Conservation (phyloP, 805 yeast genomes). For the Jamesozyma jinghongensis region DNA sequence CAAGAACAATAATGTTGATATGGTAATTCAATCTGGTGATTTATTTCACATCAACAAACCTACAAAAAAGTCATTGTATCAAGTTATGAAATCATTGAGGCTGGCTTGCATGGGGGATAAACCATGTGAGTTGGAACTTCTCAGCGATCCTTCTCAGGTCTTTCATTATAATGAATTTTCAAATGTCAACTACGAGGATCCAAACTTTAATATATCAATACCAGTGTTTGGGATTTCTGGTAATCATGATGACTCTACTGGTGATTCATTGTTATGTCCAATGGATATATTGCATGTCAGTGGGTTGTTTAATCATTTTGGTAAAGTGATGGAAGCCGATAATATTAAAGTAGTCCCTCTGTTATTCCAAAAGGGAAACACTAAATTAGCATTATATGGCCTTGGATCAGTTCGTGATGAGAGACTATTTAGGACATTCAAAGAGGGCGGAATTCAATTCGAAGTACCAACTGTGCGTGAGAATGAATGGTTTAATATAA, state of each 20-base stretch:
- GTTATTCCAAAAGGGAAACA: slow-evolving; percentile 69
- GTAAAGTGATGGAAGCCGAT: slow-evolving; percentile 69
- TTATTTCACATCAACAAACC: slow-evolving; percentile 88
- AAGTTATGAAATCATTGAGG: slow-evolving; percentile 66
- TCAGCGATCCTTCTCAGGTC: slow-evolving; percentile 66
- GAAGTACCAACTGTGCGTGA: slow-evolving; percentile 51
- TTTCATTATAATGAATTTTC: slow-evolving; percentile 53
- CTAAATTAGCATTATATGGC: slow-evolving; percentile 82
- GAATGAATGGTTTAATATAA: slow-evolving; percentile 71
- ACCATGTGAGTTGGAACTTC: slow-evolving; percentile 75
- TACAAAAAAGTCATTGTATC: slow-evolving; percentile 72
- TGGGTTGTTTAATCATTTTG: slow-evolving; percentile 85
- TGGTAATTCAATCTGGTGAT: slow-evolving; percentile 89
- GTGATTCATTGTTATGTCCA: slow-evolving; percentile 73
- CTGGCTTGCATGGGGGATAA: slow-evolving; percentile 71
- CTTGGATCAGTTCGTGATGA: slow-evolving; percentile 86
- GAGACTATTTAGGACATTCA: slow-evolving; percentile 69
- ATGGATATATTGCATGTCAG: slow-evolving; percentile 73
- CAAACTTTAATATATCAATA: slow-evolving; percentile 75
- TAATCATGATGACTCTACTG: slow-evolving; percentile 94
- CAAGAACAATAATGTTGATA: slow-evolving; percentile 61
- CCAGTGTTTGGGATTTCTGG: slow-evolving; percentile 93
- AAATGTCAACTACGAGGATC: slow-evolving; percentile 81
- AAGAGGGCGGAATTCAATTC: slow-evolving; percentile 72
- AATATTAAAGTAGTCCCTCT: slow-evolving; percentile 66